Conservation (phyloP, 495 filamentous ascomycete genomes). For the Tuber calosporum region DNA sequence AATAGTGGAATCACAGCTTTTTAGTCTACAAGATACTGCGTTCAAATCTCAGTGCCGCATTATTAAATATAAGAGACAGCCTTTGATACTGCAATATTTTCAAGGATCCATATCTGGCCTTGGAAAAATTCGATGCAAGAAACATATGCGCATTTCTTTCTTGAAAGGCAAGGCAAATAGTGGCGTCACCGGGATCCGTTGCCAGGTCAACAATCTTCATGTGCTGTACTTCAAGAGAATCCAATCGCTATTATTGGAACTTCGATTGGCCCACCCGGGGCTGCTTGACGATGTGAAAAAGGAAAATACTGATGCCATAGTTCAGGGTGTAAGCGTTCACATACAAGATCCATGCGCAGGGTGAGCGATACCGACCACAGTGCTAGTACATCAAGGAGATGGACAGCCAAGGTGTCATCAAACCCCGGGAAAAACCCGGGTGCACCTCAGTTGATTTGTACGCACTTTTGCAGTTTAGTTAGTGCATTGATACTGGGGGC, state of each 20-base stretch:
- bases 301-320: background rate
- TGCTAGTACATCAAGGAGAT: background rate
- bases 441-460: background rate
- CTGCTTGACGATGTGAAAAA: background rate
- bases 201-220: background rate
- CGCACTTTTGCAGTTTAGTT: background rate
- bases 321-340: background rate
- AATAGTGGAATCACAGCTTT: too few relatives aligned
- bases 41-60: too few relatives aligned
- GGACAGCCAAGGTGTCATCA: background rate
- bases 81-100: too few relatives aligned
- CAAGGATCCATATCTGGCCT: background rate
- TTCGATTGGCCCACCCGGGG: background rate
- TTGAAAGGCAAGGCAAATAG: background rate
- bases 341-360: background rate
- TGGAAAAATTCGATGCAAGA: background rate
- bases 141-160: background rate
- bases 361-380: background rate
- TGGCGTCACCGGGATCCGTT: background rate
- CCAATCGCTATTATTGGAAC: background rate
- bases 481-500: background rate
- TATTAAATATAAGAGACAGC: too few relatives aligned
- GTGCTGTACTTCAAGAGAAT: background rate
- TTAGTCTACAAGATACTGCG: too few relatives aligned
- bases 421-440: background rate